phyloP scores from a whole-genome alignment of 768 basidiomycete species.

The Auriscalpium vulgare region DNA sequence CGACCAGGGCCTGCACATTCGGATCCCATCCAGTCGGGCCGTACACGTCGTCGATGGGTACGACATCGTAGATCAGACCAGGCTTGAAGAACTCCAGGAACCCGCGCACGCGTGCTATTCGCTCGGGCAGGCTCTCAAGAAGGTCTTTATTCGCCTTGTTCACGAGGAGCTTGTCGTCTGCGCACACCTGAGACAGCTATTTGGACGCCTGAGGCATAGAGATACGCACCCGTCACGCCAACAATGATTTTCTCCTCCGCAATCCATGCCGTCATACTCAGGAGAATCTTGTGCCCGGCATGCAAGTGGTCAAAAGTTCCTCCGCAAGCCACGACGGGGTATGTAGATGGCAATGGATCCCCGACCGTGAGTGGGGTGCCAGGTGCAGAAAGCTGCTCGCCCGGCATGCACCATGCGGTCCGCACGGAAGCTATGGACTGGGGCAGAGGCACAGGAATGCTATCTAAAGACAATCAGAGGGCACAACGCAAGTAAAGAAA shows the following conservation, averaged over 20 bases:
- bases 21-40: constrained; percentile 88
- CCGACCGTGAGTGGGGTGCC: background rate
- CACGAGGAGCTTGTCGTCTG: constrained; percentile 62
- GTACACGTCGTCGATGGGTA: constrained; percentile 75
- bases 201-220: background rate
- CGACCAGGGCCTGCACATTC: constrained; percentile 86
- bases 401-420: constrained; percentile 10
- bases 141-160: constrained; percentile 66
- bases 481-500: background rate
- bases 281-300: constrained; percentile 92
- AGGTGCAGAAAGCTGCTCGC: constrained; percentile 4
- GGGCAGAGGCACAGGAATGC: constrained; percentile 16
- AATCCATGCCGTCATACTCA: constrained; percentile 88
- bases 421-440: constrained; percentile 11
- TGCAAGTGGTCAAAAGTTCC: constrained; percentile 99
- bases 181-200: background rate
- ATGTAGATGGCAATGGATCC: constrained; percentile 21
- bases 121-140: constrained; percentile 50
- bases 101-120: constrained; percentile 48
- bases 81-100: constrained; percentile 73
- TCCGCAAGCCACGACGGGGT: constrained; percentile 77
- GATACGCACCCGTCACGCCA: constrained; percentile 68
- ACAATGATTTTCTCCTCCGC: constrained; percentile 75
- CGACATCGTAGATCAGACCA: constrained; percentile 54
- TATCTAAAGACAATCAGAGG: constrained; percentile 2